Evolutionary conservation across 1,284 basidiomycete species (phyloP).

Genomic region (Cryptococcus neoformans): DNA sequence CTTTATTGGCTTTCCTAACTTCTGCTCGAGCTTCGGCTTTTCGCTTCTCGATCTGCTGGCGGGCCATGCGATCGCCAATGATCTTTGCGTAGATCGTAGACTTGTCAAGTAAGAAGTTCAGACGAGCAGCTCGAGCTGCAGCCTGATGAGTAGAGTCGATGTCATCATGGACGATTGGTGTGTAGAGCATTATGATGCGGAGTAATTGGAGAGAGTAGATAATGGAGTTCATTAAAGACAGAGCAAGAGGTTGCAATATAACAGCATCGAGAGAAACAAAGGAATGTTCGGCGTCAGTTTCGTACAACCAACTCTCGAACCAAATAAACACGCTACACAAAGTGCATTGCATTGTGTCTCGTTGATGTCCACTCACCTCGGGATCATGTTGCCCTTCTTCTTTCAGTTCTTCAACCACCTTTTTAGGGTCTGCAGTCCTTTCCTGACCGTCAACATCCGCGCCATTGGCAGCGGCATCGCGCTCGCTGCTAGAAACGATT

Average conservation of each 20-base stretch:
- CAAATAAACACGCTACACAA: not conserved
- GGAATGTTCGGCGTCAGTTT: slow-evolving; percentile 10
- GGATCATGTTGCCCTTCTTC: slow-evolving; percentile 38
- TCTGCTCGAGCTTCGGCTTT: slow-evolving; percentile 42
- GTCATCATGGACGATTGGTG: not conserved
- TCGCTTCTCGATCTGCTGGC: slow-evolving; percentile 45
- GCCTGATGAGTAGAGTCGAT: slow-evolving; percentile 24
- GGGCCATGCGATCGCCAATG: slow-evolving; percentile 50
- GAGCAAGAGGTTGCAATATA: not conserved
- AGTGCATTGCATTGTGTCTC: not conserved
- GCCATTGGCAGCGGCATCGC: not conserved
- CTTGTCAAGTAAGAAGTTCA: slow-evolving; percentile 45
- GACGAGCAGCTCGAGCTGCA: slow-evolving; percentile 27
- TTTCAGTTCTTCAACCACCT: slow-evolving; percentile 16
- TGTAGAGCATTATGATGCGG: not conserved
- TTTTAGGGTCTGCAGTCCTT: slow-evolving; percentile 7
- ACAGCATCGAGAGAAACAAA: slow-evolving; percentile 12
- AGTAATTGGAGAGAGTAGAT: not conserved
- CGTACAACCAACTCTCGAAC: slow-evolving; percentile 1
- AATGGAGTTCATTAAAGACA: not conserved
- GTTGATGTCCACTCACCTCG: slow-evolving; percentile 15
- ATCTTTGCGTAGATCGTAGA: slow-evolving; percentile 50
- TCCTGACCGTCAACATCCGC: slow-evolving; percentile 4
- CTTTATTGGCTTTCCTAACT: slow-evolving; percentile 44
- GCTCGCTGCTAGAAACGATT: slow-evolving; percentile 2